These are phyloP conservation scores for Phanerodontia chrysosporium DNA, from an alignment of 768 basidiomycete genomes.

Conservation along the genomic window DNA sequence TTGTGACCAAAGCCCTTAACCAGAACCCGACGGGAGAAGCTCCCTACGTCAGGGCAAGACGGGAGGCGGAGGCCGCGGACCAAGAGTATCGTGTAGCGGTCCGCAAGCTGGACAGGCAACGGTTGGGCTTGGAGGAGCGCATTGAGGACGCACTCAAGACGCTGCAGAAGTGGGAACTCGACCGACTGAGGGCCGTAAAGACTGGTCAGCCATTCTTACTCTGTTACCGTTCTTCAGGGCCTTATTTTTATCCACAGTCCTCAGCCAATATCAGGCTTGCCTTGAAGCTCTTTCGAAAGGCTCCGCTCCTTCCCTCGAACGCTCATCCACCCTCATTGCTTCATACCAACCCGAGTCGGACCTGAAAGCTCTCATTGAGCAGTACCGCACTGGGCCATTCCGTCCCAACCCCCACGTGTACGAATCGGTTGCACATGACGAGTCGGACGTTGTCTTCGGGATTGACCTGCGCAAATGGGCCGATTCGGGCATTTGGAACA, in stretches of 20 bases:
- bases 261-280: constrained; percentile 85
- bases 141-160: constrained; percentile 79
- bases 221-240: not conserved
- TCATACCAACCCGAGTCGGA: constrained; percentile 88
- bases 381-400: constrained; percentile 92
- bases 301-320: constrained; percentile 59
- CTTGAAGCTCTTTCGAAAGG: constrained; percentile 67
- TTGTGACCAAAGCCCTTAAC: constrained; percentile 70
- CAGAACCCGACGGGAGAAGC: constrained; percentile 51
- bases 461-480: constrained; percentile 91
- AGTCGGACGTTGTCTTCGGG: constrained; percentile 85
- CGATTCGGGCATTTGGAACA: constrained; percentile 64
- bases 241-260: constrained; percentile 40
- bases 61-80: constrained; percentile 81
- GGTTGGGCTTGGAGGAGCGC: constrained; percentile 81
- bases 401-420: constrained; percentile 81
- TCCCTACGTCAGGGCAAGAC: constrained; percentile 60
- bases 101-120: constrained; percentile 77
- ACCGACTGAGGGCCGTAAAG: constrained; percentile 80
- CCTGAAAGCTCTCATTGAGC: constrained; percentile 82
- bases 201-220: constrained; percentile 45
- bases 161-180: constrained; percentile 82
- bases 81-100: constrained; percentile 74
- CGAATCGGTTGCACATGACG: constrained; percentile 79
- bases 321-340: constrained; percentile 71